Base-by-base conservation (phyloP, 768 basidiomycete genomes). In the Suillus fuscotomentosus region DNA sequence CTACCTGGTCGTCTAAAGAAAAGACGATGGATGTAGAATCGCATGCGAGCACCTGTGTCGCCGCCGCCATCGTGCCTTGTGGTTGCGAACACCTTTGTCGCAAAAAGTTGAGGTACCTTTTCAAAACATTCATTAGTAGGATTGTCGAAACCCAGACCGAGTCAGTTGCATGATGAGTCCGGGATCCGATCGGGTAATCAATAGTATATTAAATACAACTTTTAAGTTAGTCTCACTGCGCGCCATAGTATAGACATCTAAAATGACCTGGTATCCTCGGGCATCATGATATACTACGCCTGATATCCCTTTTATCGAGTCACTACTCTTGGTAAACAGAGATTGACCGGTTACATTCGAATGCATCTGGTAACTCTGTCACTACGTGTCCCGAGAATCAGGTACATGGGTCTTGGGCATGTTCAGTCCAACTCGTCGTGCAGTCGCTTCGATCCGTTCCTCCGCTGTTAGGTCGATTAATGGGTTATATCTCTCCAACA, bases 401-500 rank as follows among this genome's bases (percentile, higher is more conserved):
- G 17, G 78, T 38, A 78, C 24, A 50, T 50, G 50, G 14, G 3
- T 75, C 54, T 84, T 70, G 11, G 95, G 94, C 83, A 95, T 89
- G 70, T 97, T 83, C 61, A 98, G 77, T 5, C 95, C 95, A 42
- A 98, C 95, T 67, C 95, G 80, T 51, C 88, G 83, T 3, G 94
- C 95, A 0, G 95, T 95, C 1, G 92, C 92, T 70, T 88, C 82
- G 65, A 97, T 84, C 68, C 91, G 81, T 73, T 97, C 94, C 68
- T 94, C 87, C 6, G 83, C 78, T 0, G 93, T 90, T 67, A 96
- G 81, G 70, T 95, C 91, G 48, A 88, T 76, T 20, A 91, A 78
- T 0, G 95, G 95, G 74, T 95, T 97, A 79, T 98, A 98, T 61
- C 93, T 82, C 61, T 93, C 91, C 66, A 97, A 76, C 56, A 97